Base-by-base conservation (phyloP, 169 alveolate species). In the Cryptosporidium baileyi region DNA sequence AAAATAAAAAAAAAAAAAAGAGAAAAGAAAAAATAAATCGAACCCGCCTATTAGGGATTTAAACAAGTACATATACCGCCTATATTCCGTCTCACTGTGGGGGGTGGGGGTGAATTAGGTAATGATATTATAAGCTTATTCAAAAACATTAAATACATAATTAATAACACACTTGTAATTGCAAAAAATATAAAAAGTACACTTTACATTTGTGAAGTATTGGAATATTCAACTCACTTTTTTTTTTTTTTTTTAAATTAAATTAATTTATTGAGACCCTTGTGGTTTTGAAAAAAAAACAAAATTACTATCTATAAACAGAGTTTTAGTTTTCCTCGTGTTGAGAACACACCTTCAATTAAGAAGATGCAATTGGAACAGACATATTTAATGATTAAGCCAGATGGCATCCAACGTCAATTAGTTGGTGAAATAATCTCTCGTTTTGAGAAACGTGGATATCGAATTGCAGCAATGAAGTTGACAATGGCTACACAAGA, bases 361-460 rank as follows among this genome's bases (percentile, higher is more conserved):
- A 57, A 38, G 9, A 51, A 54, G 6, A 74, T 74, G 85, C 85
- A 51, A 38, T 89, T 81, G 61, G 93, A 96, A 82, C 95, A 97
- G 89, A 95, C 99, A 30, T 98, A 92, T 95, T 94, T 96, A 82
- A 98, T 98, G 99, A 93, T 98, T 61, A 98, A 98, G 93, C 99
- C 99, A 54, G 99, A 98, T 93, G 99, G 99, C 28, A 98, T 97
- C 89, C 98, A 96, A 94, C 96, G 99, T 89, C 98, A 98, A 80
- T 90, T 97, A 61, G 97, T 98, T 17, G 99, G 99, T 44, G 96
- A 94, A 67, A 94, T 97, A 81, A 80, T 98, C 51, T 63, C 91
- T 80, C 96, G 99, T 67, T 97, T 96, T 89, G 99, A 97, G 91
- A 91, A 90, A 79, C 94, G 94, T 89, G 99, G 99, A 30, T 96